Evolutionary conservation across 73 alveolate species (phyloP).

Genomic region (Paramecium octaurelia): DNA sequence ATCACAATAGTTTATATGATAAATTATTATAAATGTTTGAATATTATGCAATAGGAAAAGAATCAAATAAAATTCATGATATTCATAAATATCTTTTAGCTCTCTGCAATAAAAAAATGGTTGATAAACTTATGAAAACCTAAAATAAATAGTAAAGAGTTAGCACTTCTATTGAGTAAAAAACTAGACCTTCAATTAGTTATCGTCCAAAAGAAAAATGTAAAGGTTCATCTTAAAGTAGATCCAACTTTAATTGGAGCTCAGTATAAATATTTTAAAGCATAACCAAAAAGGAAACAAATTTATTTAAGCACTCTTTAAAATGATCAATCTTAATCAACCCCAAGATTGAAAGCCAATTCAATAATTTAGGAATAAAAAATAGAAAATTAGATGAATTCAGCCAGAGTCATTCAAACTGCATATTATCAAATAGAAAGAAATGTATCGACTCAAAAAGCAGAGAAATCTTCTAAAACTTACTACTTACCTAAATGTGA

Average conservation of each 20-base stretch:
- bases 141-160: background rate
- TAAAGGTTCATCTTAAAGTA: background rate
- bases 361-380: background rate
- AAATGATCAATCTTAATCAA: background rate
- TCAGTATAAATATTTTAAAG: background rate
- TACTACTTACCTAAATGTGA: constrained; percentile 11
- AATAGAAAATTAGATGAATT: background rate
- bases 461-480: background rate
- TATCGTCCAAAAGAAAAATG: constrained; percentile 5
- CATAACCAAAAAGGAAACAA: background rate
- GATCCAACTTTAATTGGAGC: constrained; percentile 22
- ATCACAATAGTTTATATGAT: background rate
- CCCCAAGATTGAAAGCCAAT: background rate
- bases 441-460: background rate
- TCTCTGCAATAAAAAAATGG: background rate
- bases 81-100: background rate
- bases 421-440: background rate
- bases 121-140: background rate
- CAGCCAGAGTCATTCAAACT: background rate
- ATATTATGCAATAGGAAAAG: background rate
- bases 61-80: constrained; percentile 6
- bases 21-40: background rate
- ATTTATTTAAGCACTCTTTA: background rate
- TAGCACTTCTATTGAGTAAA: background rate
- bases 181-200: background rate